Base-by-base conservation (phyloP, 2,329 filamentous ascomycete species). In the Talaromyces sp. region DNA sequence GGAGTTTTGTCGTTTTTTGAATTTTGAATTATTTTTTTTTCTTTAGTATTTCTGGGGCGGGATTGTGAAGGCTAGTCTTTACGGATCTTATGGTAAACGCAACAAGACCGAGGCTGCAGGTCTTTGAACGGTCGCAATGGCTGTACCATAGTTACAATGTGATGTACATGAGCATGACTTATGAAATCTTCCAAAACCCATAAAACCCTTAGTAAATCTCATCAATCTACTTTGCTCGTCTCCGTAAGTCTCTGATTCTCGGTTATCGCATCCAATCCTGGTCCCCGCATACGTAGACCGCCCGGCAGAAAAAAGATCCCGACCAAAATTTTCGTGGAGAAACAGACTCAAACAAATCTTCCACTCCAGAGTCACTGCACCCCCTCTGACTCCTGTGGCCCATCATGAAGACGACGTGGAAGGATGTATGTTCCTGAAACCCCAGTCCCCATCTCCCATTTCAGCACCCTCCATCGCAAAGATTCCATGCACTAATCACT, bases 321-420 rank as follows among this genome's bases (percentile, higher is more conserved):
- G 61, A 49, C 56, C 60, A 58, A 58, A 57, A 63, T 64, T 64
- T 64, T 63, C 59, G 50, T 55, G 62, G 60, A 63, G 61, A 56
- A 54, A 48, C 47, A 58, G 56, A 55, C 52, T 54, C 58, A 60
- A 62, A 49, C 46, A 59, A 60, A 56, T 51, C 56, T 61, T 54
- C 62, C 57, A 61, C 57, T 55, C 48, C 45, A 68, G 64, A 67
- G 63, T 69, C 62, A 54, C 45, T 55, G 51, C 50, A 47, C 29
- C 43, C n/a, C 30, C 30, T 55, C 60, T 58, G 58, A 62, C 63
- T 67, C 63, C 59, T 51, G 58, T 58, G 68, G 60, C 63, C 66
- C 68, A 73, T 68, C 69, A 83, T 83, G 80, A 83, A 82, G 78
- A 83, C 80, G 43, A 82, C 81, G 37, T 83, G 81, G 80, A 83